phyloP scores from a whole-genome alignment of 352 stramenopile species.

The Saprolegnia diclina region DNA sequence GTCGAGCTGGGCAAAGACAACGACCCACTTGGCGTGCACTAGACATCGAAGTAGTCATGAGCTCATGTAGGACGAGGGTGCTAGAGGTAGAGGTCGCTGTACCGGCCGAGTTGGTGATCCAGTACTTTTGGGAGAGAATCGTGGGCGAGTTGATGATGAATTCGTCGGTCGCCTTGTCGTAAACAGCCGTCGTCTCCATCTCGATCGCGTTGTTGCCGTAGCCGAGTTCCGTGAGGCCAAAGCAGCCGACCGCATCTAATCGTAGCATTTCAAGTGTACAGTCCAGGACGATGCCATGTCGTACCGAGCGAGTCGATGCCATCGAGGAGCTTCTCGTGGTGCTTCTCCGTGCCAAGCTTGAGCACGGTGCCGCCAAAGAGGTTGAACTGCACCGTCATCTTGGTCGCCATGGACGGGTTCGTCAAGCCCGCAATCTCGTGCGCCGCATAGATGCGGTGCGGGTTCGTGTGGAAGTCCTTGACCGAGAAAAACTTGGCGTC shows the following conservation, averaged over 20 bases:
- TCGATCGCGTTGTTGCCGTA: conserved; percentile 28
- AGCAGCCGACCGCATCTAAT: conserved; percentile 21
- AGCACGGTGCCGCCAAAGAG: conserved; percentile 27
- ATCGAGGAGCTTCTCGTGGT: conserved; percentile 25
- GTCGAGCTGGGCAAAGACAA: conserved; percentile 86
- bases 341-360: conserved; percentile 26
- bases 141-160: conserved; percentile 82
- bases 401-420: conserved; percentile 26
- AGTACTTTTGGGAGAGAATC: conserved; percentile 27
- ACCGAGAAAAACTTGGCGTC: conserved; percentile 28
- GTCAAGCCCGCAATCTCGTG: conserved; percentile 25
- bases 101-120: conserved; percentile 29
- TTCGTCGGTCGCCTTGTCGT: conserved; percentile 55
- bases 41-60: not conserved
- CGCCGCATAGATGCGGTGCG: conserved; percentile 25
- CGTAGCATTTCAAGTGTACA: not conserved
- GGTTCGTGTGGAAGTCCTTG: conserved; percentile 28
- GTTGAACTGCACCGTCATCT: conserved; percentile 29
- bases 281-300: no score
- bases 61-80: not conserved
- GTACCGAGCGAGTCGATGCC: conserved; percentile 26
- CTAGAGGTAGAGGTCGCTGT: not conserved
- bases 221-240: conserved; percentile 25
- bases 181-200: conserved; percentile 74
- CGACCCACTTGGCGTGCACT: conserved; percentile 75